Conservation (phyloP, 2,329 filamentous ascomycete genomes). For the Claviceps citrina region DNA sequence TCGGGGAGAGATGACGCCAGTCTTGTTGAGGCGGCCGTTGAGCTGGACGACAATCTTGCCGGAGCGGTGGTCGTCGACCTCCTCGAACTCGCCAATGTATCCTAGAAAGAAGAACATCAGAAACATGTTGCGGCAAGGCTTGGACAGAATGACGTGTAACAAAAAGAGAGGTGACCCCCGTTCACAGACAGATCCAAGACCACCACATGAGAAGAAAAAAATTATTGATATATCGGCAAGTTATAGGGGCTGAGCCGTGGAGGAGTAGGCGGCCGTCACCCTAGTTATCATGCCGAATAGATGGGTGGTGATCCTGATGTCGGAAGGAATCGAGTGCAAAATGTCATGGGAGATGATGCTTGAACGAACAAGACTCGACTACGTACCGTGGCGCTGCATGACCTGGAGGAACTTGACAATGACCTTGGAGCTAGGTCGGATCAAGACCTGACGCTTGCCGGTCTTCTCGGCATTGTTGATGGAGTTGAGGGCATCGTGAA, state of each 20-base stretch:
- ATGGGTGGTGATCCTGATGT: conserved; percentile 9
- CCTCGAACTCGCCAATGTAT: conserved; percentile 99
- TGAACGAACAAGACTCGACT: conserved; percentile 1
- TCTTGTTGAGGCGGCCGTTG: conserved; percentile 97
- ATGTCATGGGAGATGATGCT: neutral
- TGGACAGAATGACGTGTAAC: conserved; percentile 50
- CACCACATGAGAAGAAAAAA: conserved; percentile 34
- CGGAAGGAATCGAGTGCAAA: neutral
- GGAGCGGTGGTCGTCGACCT: conserved; percentile 97
- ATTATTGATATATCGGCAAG: conserved; percentile 75
- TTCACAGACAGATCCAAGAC: conserved; percentile 57
- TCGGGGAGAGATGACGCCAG: conserved; percentile 95
- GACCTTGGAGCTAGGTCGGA: conserved; percentile 97
- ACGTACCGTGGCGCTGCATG: conserved; percentile 99
- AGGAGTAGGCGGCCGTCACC: conserved; percentile 59
- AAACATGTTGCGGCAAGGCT: conserved; percentile 70
- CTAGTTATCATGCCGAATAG: conserved; percentile 99
- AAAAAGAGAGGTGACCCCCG: neutral
- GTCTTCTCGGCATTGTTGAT: conserved; percentile 99
- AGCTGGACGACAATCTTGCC: conserved; percentile 99
- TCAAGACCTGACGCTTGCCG: conserved; percentile 97
- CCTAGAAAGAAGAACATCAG: conserved; percentile 48
- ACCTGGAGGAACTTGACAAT: conserved; percentile 98
- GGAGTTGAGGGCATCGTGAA: conserved; percentile 96
- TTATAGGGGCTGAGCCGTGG: conserved; percentile 99